These are phyloP conservation scores for Apiotrichum montevideense DNA, from an alignment of 1,284 basidiomycete genomes.

Conservation along the genomic window DNA sequence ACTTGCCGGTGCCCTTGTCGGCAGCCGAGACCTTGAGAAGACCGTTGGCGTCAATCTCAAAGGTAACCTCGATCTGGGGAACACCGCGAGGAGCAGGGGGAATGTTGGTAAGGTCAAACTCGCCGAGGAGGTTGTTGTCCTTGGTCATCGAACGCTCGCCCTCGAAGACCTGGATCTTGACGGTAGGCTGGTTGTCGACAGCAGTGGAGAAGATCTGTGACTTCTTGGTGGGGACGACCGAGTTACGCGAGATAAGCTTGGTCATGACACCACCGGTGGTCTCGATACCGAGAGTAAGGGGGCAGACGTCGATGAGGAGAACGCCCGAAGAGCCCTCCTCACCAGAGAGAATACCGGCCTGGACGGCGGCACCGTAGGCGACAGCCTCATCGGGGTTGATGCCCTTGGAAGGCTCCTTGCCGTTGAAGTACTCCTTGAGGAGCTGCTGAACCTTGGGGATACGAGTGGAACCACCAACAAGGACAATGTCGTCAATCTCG, in stretches of 20 bases:
- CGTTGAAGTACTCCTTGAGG: conserved; percentile 80
- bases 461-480: conserved; percentile 97
- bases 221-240: conserved; percentile 98
- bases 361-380: conserved; percentile 98
- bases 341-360: conserved; percentile 96
- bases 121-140: conserved; percentile 96
- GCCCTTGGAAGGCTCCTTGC: conserved; percentile 84
- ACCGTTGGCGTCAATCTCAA: conserved; percentile 88
- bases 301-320: conserved; percentile 92
- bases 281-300: conserved; percentile 94
- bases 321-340: conserved; percentile 98
- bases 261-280: conserved; percentile 99
- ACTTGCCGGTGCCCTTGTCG: conserved; percentile 91
- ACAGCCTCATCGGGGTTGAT: conserved; percentile 99
- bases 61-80: conserved; percentile 89
- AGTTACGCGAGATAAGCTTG: conserved; percentile 84
- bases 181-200: conserved; percentile 87
- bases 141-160: conserved; percentile 92
- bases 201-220: conserved; percentile 97
- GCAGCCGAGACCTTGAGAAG: conserved; percentile 81
- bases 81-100: conserved; percentile 93
- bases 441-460: conserved; percentile 97
- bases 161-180: conserved; percentile 82
- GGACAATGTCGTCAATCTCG: conserved; percentile 90
- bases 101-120: conserved; percentile 88